A percentile compares a stretch with the other conserved stretches of the same genome.
These are phyloP conservation scores for Aegilops tauschii DNA, from an alignment of 176 grass and related monocot species.

Conservation along the genomic window DNA sequence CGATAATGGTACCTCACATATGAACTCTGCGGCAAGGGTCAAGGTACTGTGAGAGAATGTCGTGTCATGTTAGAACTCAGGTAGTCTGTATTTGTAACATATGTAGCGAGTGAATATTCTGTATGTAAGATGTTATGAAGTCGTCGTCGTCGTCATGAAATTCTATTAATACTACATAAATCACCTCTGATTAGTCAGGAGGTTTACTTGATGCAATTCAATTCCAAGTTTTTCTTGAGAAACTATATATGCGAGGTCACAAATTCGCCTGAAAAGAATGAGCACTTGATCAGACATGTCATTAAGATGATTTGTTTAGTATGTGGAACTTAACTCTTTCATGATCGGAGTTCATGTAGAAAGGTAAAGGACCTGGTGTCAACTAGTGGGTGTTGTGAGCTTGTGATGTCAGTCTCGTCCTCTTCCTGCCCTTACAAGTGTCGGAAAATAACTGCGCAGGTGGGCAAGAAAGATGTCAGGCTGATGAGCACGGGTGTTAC, in stretches of 20 bases:
- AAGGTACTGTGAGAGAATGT: constrained; percentile 10
- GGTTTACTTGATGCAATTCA: not conserved
- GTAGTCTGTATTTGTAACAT: constrained; percentile 49
- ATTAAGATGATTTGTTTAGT: constrained; percentile 1
- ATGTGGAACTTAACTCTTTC: constrained; percentile 31
- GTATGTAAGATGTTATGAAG: constrained; percentile 42
- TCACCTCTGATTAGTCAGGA: not conserved
- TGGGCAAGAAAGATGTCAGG: too few species aligned
- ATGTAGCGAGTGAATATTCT: constrained; percentile 48
- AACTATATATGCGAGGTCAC: not conserved
- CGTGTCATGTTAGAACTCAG: not conserved
- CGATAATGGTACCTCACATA: constrained; percentile 7
- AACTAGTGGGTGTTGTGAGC: not conserved
- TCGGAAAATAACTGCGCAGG: too few species aligned
- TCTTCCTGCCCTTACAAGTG: not conserved
- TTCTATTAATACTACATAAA: constrained; percentile 35
- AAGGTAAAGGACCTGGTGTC: constrained; percentile 22
- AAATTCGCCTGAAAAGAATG: not conserved
- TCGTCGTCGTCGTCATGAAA: constrained; percentile 3
- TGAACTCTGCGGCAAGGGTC: not conserved
- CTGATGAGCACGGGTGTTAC: too few species aligned
- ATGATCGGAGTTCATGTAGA: constrained; percentile 14
- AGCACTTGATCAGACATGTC: not conserved
- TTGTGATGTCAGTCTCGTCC: constrained; percentile 36
- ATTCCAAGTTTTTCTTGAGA: not conserved